phyloP scores from a whole-genome alignment of 2,329 filamentous ascomycete genomes.

The Apiospora pterosperma region DNA sequence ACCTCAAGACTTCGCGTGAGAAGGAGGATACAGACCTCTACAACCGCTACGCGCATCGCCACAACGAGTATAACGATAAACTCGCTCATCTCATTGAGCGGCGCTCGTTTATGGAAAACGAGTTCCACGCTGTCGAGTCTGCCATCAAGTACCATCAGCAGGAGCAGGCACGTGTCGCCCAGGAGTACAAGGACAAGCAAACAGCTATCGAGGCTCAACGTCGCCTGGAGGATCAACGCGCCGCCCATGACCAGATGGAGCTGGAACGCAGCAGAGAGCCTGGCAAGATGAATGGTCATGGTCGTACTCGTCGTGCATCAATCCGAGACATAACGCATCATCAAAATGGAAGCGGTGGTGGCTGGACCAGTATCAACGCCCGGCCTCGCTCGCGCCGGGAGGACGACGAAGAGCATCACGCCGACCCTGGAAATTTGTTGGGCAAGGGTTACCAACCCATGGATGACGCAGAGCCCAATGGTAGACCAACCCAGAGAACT shows the following conservation, averaged over 20 bases:
- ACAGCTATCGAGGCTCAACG: constrained; percentile 14
- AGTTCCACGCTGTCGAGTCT: constrained; percentile 17
- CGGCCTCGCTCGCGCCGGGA: constrained; percentile 22
- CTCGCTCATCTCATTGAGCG: constrained; percentile 10
- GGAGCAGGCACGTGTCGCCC: constrained; percentile 20
- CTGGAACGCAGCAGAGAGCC: neutral
- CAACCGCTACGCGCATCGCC: neutral
- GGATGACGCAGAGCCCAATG: constrained; percentile 21
- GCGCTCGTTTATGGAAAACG: constrained; percentile 17
- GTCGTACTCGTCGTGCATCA: neutral
- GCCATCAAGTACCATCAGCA: constrained; percentile 18
- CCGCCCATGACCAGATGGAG: constrained; percentile 6
- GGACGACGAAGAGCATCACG: constrained; percentile 23
- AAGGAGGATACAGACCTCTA: neutral
- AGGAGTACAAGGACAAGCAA: constrained; percentile 18
- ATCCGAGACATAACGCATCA: neutral
- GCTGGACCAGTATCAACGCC: constrained; percentile 29
- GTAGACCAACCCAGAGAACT: constrained; percentile 3
- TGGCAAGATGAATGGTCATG: neutral
- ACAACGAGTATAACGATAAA: neutral
- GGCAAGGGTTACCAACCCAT: constrained; percentile 29
- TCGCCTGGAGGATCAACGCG: constrained; percentile 20
- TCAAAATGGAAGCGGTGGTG: constrained; percentile 11
- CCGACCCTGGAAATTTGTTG: constrained; percentile 26
- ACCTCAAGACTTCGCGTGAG: neutral